Evolutionary conservation across 495 filamentous ascomycete genomes (phyloP).

Genomic region (Gamarada debralockiae): DNA sequence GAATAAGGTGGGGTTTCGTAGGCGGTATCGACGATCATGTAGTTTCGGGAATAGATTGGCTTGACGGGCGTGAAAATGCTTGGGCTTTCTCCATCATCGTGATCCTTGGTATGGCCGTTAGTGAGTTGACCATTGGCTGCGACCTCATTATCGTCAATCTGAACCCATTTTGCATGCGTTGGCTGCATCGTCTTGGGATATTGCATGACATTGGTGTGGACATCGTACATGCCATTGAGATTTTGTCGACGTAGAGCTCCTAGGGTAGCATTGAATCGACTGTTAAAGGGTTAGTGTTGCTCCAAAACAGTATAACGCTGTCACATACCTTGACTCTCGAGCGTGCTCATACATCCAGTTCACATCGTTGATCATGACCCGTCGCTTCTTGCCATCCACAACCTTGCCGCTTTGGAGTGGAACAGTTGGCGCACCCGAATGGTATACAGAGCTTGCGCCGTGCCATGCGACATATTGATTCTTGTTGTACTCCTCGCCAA

Average conservation of each 20-base stretch:
- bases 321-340: conserved; percentile 73
- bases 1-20: conserved; percentile 43
- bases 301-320: neutral
- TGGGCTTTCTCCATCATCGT: conserved; percentile 17
- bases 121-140: conserved; percentile 2
- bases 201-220: conserved; percentile 87
- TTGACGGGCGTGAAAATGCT: conserved; percentile 62
- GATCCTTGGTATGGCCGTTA: conserved; percentile 21
- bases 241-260: conserved; percentile 59
- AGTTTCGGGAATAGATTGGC: conserved; percentile 64
- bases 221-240: conserved; percentile 77
- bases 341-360: conserved; percentile 98
- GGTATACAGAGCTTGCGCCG: conserved; percentile 91
- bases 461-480: conserved; percentile 95
- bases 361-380: conserved; percentile 85
- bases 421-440: conserved; percentile 72
- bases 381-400: conserved; percentile 69
- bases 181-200: conserved; percentile 88
- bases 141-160: conserved; percentile 35
- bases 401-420: conserved; percentile 73
- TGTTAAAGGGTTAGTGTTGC: conserved; percentile 33
- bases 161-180: conserved; percentile 78
- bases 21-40: conserved; percentile 68
- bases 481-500: conserved; percentile 28
- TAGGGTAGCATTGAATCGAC: conserved; percentile 76